A percentile compares a stretch with the other conserved stretches of the same genome.
Evolutionary conservation across 2,329 filamentous ascomycete genomes (phyloP).

Genomic region (Xylaria hypoxylon): DNA sequence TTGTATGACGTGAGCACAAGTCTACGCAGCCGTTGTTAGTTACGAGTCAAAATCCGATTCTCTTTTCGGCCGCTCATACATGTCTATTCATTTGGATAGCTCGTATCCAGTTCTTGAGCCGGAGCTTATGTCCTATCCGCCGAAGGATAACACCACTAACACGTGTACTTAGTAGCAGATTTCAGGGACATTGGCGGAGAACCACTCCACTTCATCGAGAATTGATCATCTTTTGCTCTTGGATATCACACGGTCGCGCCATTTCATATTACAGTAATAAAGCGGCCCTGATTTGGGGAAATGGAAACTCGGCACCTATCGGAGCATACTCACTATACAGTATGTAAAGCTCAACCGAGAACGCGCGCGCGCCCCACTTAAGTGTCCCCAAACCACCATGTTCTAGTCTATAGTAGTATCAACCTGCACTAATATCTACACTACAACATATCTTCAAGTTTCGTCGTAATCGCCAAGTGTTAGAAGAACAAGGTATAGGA

Average conservation of each 20-base stretch:
- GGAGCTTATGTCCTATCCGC: conserved; percentile 3
- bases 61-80: conserved; percentile 16
- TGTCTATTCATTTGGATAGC: conserved; percentile 9
- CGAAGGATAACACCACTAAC: conserved; percentile 8
- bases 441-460: neutral
- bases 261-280: conserved; percentile 17
- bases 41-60: conserved; percentile 17
- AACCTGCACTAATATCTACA: neutral
- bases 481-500: neutral
- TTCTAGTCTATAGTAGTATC: neutral
- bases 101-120: conserved; percentile 22
- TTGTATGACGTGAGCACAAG: conserved; percentile 11
- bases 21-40: neutral
- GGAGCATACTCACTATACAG: no score
- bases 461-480: neutral
- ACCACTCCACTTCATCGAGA: conserved; percentile 25
- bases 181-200: conserved; percentile 4
- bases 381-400: neutral
- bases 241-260: conserved; percentile 1
- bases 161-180: conserved; percentile 1
- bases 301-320: conserved; percentile 14
- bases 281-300: conserved; percentile 16
- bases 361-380: neutral
- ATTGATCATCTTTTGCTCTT: neutral
- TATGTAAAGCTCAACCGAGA: conserved; percentile 20